A percentile compares a stretch with the other conserved stretches of the same genome.
Evolutionary conservation across 2,329 filamentous ascomycete genomes (phyloP).

Genomic region (Lasiodiplodia citricola): DNA sequence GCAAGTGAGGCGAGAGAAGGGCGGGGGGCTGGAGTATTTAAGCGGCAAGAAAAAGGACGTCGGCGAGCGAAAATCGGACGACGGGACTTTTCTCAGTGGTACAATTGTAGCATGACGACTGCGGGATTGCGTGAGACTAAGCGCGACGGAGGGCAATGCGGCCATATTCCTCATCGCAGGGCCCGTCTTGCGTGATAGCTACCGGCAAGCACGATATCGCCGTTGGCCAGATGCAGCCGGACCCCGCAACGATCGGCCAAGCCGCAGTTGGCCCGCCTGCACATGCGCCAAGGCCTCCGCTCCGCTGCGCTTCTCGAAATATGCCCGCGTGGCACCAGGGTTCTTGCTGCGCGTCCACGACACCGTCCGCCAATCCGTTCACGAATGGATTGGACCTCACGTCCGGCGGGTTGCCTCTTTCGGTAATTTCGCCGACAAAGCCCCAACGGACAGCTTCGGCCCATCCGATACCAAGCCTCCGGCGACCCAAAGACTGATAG

Average conservation of each 20-base stretch:
- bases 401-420: not conserved
- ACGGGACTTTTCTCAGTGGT: not conserved
- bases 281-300: constrained; percentile 17
- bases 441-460: not conserved
- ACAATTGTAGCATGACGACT: constrained; percentile 18
- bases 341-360: not conserved
- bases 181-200: constrained; percentile 25
- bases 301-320: constrained; percentile 11
- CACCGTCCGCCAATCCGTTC: not conserved
- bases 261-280: not conserved
- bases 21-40: not conserved
- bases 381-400: not conserved
- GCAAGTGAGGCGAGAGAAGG: constrained; percentile 1
- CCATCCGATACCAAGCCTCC: not conserved
- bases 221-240: constrained; percentile 13
- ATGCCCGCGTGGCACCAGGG: not conserved
- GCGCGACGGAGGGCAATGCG: not conserved
- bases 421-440: not conserved
- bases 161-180: constrained; percentile 20
- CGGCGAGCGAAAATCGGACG: constrained; percentile 16
- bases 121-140: constrained; percentile 12
- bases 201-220: constrained; percentile 25
- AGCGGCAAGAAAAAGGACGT: constrained; percentile 1
- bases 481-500: not conserved
- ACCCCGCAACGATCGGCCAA: constrained; percentile 23